phyloP scores from a whole-genome alignment of 768 basidiomycete species.

The Phanerochaete sordida region DNA sequence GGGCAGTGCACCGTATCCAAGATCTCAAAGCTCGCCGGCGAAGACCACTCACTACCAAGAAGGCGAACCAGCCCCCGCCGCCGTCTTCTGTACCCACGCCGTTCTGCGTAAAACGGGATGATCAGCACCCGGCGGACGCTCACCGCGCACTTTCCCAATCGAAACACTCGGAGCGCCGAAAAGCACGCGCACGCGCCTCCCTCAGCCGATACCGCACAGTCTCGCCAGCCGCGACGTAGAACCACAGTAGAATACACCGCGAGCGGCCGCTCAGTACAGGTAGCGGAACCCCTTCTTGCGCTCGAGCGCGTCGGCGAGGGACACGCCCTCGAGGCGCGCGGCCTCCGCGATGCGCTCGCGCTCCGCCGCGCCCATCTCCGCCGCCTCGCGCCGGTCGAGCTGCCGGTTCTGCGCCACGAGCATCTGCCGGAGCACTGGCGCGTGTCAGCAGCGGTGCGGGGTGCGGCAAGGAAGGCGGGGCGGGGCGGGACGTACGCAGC shows the following conservation, averaged over 20 bases:
- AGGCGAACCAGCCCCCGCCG: too few species aligned
- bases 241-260: too few species aligned
- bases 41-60: too few species aligned
- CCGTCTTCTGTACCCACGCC: too few species aligned
- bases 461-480: too few species aligned
- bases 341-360: slow-evolving; percentile 53
- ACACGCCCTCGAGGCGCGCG: slow-evolving; percentile 55
- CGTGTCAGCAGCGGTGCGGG: not conserved
- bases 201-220: not conserved
- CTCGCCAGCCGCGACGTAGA: not conserved
- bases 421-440: slow-evolving; percentile 38
- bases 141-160: too few species aligned
- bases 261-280: slow-evolving; percentile 35
- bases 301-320: slow-evolving; percentile 55
- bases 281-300: slow-evolving; percentile 57
- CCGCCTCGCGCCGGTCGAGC: slow-evolving; percentile 46
- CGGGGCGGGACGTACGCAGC: slow-evolving; percentile 28
- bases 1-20: too few species aligned
- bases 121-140: too few species aligned
- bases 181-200: not conserved
- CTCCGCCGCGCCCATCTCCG: slow-evolving; percentile 40
- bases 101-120: too few species aligned
- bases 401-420: slow-evolving; percentile 48
- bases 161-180: too few species aligned
- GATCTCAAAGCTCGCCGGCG: too few species aligned